These are phyloP conservation scores for Aspergillus fructus DNA, from an alignment of 2,329 filamentous ascomycete species.

Conservation along the genomic window DNA sequence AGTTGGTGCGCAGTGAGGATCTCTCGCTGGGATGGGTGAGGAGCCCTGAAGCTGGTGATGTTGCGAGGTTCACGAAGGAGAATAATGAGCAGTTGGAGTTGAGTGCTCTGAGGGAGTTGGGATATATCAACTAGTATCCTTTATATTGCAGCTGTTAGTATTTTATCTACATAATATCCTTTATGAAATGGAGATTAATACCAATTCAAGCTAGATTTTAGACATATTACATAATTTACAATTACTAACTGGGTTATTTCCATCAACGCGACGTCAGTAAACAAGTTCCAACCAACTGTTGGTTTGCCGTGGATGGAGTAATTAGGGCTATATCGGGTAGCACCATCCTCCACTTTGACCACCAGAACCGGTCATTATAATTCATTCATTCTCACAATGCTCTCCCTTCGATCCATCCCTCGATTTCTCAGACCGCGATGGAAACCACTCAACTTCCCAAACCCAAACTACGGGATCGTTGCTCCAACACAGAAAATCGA, in stretches of 20 bases:
- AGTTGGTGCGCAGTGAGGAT: background rate
- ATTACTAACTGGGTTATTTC: too few relatives aligned
- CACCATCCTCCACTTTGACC: too few relatives aligned
- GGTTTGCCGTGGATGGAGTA: too few relatives aligned
- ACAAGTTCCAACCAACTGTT: too few relatives aligned
- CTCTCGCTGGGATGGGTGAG: background rate
- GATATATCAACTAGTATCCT: background rate
- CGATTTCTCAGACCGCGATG: slow-evolving; percentile 24
- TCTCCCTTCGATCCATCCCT: slow-evolving; percentile 23
- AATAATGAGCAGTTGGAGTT: background rate
- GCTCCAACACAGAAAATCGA: slow-evolving; percentile 26
- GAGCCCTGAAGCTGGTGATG: background rate
- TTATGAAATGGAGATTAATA: too few relatives aligned
- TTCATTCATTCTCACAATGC: slow-evolving; percentile 6
- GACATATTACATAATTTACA: too few relatives aligned
- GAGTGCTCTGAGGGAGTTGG: background rate
- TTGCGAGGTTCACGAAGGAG: background rate
- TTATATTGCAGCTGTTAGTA: too few relatives aligned
- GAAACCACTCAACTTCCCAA: slow-evolving; percentile 34
- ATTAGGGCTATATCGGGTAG: too few relatives aligned
- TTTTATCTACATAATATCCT: too few relatives aligned
- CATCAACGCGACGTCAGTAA: too few relatives aligned
- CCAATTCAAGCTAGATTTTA: too few relatives aligned
- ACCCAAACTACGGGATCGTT: slow-evolving; percentile 27
- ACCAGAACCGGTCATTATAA: background rate